These are phyloP conservation scores for Purpureocillium lavendulum DNA, from an alignment of 2,329 filamentous ascomycete genomes.

Conservation along the genomic window DNA sequence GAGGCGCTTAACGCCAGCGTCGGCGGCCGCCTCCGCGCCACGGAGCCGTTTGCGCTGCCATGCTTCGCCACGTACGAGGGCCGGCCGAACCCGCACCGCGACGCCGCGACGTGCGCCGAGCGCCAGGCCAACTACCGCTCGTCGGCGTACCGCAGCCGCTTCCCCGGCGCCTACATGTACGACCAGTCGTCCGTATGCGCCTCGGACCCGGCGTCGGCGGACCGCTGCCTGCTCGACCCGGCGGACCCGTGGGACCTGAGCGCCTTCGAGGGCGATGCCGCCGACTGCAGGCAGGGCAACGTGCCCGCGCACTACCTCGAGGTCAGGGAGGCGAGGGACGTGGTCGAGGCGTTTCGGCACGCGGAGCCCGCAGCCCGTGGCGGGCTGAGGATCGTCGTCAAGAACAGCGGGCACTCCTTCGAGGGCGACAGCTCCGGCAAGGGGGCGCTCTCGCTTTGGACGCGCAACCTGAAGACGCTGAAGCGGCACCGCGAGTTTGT, in stretches of 20 bases:
- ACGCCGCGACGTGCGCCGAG: slow-evolving; percentile 5
- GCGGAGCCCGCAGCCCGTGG: not conserved
- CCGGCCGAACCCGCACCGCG: not conserved
- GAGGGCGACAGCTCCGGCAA: slow-evolving; percentile 2
- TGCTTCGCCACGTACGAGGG: slow-evolving; percentile 11
- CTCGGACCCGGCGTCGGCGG: slow-evolving; percentile 6
- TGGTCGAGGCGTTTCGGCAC: slow-evolving; percentile 5
- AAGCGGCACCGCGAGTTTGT: slow-evolving; percentile 1
- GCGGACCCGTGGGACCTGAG: slow-evolving; percentile 2
- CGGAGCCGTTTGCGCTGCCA: slow-evolving; percentile 8
- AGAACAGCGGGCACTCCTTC: slow-evolving; percentile 7
- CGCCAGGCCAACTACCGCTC: slow-evolving; percentile 7
- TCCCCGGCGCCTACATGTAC: slow-evolving; percentile 11
- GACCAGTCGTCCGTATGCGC: slow-evolving; percentile 9
- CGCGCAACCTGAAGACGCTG: slow-evolving; percentile 2
- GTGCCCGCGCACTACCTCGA: slow-evolving; percentile 8
- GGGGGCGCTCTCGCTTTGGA: slow-evolving; percentile 6
- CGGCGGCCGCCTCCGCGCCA: slow-evolving; percentile 2
- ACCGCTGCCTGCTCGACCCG: slow-evolving; percentile 8
- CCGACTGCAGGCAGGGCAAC: slow-evolving; percentile 8
- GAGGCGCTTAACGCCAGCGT: slow-evolving; percentile 6
- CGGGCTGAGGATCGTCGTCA: slow-evolving; percentile 3
- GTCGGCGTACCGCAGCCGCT: slow-evolving; percentile 5
- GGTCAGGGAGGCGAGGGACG: slow-evolving; percentile 6
- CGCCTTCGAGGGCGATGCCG: not conserved